Base-by-base conservation (phyloP, 164 flowering plant genomes). In the Tinospora cordifolia region DNA sequence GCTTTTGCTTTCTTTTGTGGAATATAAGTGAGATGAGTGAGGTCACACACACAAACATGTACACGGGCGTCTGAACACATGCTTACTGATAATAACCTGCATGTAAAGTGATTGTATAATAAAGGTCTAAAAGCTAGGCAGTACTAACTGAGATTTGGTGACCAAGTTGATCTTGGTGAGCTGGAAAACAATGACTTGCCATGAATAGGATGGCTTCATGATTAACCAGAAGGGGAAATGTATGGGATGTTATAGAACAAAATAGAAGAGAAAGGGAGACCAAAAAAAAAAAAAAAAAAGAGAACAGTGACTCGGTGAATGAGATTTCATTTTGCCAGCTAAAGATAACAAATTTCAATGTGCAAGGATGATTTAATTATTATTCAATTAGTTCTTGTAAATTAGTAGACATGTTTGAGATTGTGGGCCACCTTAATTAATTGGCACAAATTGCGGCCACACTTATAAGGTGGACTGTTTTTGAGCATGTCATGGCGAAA, bases 401-500 rank as follows among this genome's bases (percentile, higher is more conserved):
- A n/a, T 51, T 17, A 51, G n/a, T 51, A n/a, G 19, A 51, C 6
- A 51, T 13, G 8, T 51, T 51, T 51, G 57, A 17, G 58, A 1
- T 51, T 9, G 60, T 54, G 60, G 60, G 60, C 21, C 60, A 19
- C 47, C 60, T 54, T 54, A n/a, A 54, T 54, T 54, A 22, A 19
- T 54, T 54, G 24, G 60, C 60, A 54, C n/a, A 54, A 54, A 54
- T 54, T 54, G 60, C 60, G 60, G 60, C 60, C 60, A 17, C 60
- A 54, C 60, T 54, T 54, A n/a, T n/a, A n/a, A 8, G 1, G 24
- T 54, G 60, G 24, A n/a, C 58, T 51, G 6, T 51, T 51, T 30
- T 30, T 30, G 4, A 30, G 36, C 4, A 8, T n/a, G 60, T 1
- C 60, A 54, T 10, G n/a, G 24, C n/a, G 9, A 1, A 30, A 30